Evolutionary conservation across 208 protist genomes (phyloP).

Genomic region (Leishmania martiniquensis): DNA sequence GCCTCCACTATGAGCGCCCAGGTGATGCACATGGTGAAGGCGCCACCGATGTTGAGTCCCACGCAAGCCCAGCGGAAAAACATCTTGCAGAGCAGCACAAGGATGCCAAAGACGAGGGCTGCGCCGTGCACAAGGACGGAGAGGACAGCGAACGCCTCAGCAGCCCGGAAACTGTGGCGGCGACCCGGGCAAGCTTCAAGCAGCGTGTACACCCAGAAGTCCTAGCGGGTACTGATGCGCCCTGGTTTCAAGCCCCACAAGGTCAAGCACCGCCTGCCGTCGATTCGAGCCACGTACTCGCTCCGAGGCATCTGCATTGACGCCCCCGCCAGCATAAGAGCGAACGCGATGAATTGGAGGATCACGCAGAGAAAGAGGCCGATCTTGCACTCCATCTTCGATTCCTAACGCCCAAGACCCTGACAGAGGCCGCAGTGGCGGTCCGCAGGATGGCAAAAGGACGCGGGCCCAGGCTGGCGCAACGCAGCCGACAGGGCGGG

Average conservation of each 20-base stretch:
- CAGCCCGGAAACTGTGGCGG: conserved; percentile 35
- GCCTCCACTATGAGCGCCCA: conserved; percentile 41
- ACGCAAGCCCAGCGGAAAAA: conserved; percentile 39
- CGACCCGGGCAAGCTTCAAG: conserved; percentile 24
- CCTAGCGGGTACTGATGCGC: conserved; percentile 33
- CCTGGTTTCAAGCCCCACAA: conserved; percentile 55
- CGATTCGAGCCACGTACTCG: not conserved
- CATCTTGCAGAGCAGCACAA: conserved; percentile 42
- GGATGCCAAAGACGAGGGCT: conserved; percentile 15
- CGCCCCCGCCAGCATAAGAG: conserved; percentile 54
- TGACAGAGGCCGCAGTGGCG: not conserved
- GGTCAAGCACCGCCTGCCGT: not conserved
- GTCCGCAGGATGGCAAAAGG: not conserved
- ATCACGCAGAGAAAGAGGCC: conserved; percentile 57
- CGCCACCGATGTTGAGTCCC: conserved; percentile 33
- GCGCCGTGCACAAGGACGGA: conserved; percentile 19
- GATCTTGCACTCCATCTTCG: conserved; percentile 16
- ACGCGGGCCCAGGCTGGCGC: not conserved
- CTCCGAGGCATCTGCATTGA: conserved; percentile 52
- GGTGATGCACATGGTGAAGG: conserved; percentile 18
- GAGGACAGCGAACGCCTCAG: conserved; percentile 46
- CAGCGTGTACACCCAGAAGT: not conserved
- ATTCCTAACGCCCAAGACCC: not conserved
- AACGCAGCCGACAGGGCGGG: not conserved
- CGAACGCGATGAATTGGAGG: conserved; percentile 39